These are phyloP conservation scores for Corynespora cassiicola DNA, from an alignment of 2,329 filamentous ascomycete genomes.

Conservation along the genomic window DNA sequence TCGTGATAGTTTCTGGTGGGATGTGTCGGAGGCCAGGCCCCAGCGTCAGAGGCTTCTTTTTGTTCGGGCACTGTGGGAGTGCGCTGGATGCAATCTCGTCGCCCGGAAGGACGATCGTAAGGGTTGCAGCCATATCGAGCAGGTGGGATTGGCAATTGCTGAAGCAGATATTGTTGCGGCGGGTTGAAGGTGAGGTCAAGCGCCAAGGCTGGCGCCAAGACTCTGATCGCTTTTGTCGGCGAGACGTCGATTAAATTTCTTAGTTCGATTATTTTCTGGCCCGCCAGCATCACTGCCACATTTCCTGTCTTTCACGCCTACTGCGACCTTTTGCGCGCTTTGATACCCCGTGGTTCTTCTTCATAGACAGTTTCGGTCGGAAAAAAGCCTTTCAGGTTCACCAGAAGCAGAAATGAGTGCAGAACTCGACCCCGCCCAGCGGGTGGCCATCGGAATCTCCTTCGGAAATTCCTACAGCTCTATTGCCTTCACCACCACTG, in stretches of 20 bases:
- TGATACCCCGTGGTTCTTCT: no score
- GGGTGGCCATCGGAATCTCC: conserved; percentile 87
- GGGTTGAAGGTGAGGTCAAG: conserved; percentile 19
- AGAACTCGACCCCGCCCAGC: conserved; percentile 59
- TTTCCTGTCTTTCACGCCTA: neutral
- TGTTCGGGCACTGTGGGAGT: conserved; percentile 70
- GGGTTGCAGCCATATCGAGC: conserved; percentile 60
- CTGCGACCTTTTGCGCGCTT: neutral
- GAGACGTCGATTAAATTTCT: conserved; percentile 26
- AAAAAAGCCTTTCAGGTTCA: neutral
- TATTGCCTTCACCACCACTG: conserved; percentile 82
- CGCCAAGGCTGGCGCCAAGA: conserved; percentile 13
- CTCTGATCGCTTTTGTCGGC: conserved; percentile 18
- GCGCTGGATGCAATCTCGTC: conserved; percentile 71
- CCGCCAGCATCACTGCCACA: conserved; percentile 1
- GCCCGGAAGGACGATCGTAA: conserved; percentile 79
- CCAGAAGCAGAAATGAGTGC: conserved; percentile 54
- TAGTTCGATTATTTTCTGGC: conserved; percentile 14
- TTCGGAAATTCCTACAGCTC: conserved; percentile 99
- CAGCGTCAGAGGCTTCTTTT: conserved; percentile 73
- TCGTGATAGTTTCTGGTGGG: conserved; percentile 74
- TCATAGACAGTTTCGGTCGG: neutral
- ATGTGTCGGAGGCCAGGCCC: conserved; percentile 85
- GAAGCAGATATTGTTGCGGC: conserved; percentile 3
- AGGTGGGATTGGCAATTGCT: conserved; percentile 18